Evolutionary conservation across 805 yeast genomes (phyloP), one percentile per base, ranked within the genome.

Genomic region (Pichia ethanolica): DNA sequence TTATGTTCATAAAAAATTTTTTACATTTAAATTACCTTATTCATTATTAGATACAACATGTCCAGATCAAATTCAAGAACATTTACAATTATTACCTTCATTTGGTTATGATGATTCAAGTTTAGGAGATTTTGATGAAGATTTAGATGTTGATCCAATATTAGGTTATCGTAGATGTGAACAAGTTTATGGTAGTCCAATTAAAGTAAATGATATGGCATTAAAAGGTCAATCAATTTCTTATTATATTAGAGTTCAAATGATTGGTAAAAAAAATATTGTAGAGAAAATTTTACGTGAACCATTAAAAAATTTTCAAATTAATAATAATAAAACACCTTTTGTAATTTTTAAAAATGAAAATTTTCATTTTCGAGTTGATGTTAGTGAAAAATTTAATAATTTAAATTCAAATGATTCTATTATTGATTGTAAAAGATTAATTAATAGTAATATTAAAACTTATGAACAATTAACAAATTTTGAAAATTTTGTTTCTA

Each of bases 1-100:
- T 26, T 58, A 55, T 1, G 71, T 65, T 47, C 74, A 77, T 55
- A 80, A 79, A 57, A 81, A 81, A 59, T 72, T 70, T 50, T 79
- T 81, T 57, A 71, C 74, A 26, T 81, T 81, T 59, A 75, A 70
- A 57, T 69, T 81, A 44, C 87, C 87, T 0, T 57, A 64, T 13
- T 67, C 68, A 48, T 63, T 79, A 37, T 60, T 81, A 10, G 86
- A 81, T 55, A 72, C 70, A n/a, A 61, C 71, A 2, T 81, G 86
- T 56, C 66, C 71, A 3, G 74, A 77, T 48, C 68, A 65, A 48
- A 56, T 59, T 34, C 56, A 57, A 20, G 55, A 65, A 8, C 76
- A 71, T 53, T 58, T 50, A 62, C 54, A 55, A 38, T 48, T 69
- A 32, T 75, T 76, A 1, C 75, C 76, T 12, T 59, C 73, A 27